Evolutionary conservation across 2,329 filamentous ascomycete genomes (phyloP).

Genomic region (Calcarisporium arbuscula): DNA sequence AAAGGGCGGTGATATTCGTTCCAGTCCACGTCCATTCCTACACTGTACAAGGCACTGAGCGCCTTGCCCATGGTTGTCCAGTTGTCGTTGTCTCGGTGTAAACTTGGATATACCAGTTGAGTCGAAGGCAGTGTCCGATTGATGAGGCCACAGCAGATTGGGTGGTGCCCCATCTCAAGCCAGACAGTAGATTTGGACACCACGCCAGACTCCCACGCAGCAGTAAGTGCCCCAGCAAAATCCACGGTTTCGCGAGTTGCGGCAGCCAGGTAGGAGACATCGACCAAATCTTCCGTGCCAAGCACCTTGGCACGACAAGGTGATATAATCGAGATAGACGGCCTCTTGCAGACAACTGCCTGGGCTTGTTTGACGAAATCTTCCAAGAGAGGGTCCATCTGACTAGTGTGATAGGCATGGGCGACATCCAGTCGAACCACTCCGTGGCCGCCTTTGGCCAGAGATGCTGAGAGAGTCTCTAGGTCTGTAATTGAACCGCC

Average conservation of each 20-base stretch:
- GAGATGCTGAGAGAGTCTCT: conserved; percentile 1
- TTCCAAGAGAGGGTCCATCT: conserved; percentile 34
- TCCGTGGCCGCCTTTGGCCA: conserved; percentile 15
- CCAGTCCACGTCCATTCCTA: conserved; percentile 47
- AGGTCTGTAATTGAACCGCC: conserved; percentile 5
- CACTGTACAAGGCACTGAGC: not conserved
- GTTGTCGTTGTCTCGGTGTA: conserved; percentile 54
- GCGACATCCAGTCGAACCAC: conserved; percentile 23
- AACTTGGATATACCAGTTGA: conserved; percentile 45
- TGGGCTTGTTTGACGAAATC: conserved; percentile 32
- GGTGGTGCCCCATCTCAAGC: conserved; percentile 63
- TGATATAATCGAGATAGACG: conserved; percentile 11
- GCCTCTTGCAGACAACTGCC: conserved; percentile 4
- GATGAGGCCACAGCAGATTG: conserved; percentile 55
- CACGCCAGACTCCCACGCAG: conserved; percentile 38
- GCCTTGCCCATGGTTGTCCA: conserved; percentile 41
- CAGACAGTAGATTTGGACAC: conserved; percentile 53
- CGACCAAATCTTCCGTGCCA: conserved; percentile 42
- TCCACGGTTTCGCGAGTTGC: conserved; percentile 59
- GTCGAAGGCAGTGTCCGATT: conserved; percentile 46
- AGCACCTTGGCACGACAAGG: conserved; percentile 45
- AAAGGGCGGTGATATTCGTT: conserved; percentile 57
- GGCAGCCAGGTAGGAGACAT: conserved; percentile 49
- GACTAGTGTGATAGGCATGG: conserved; percentile 27
- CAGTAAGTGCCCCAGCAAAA: conserved; percentile 51